phyloP scores from a whole-genome alignment of 306 rosid species.

The Mimosa pudica region DNA sequence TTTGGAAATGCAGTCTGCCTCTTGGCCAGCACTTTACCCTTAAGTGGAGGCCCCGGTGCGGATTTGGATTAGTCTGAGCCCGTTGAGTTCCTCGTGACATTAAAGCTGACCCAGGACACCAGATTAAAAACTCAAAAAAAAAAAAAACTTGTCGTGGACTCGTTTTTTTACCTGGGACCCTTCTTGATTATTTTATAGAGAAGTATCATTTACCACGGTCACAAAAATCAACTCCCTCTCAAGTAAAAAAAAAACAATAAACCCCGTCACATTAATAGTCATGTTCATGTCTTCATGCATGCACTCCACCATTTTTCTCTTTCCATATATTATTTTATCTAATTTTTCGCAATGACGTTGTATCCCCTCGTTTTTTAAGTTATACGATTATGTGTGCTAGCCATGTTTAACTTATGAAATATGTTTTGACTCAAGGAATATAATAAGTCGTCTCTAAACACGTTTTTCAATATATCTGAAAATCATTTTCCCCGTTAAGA shows the following conservation, averaged over 20 bases:
- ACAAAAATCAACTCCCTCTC: constrained; percentile 5
- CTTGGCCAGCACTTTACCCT: no score
- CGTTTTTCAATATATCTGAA: no score
- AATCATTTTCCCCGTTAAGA: no score
- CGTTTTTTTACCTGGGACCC: constrained; percentile 38
- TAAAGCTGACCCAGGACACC: no score
- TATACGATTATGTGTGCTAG: neutral
- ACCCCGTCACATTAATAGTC: neutral
- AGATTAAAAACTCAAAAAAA: no score
- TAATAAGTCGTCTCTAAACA: no score
- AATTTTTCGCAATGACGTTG: neutral
- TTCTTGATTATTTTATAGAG: neutral
- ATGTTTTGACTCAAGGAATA: neutral
- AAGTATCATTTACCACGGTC: constrained; percentile 13
- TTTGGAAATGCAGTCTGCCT: no score
- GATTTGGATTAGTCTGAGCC: no score
- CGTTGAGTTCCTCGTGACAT: no score
- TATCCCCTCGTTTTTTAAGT: neutral
- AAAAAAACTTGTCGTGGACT: constrained; percentile 33
- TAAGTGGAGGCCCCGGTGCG: no score
- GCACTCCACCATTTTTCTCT: constrained; percentile 14
- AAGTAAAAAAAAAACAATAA: no score
- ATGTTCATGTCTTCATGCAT: neutral
- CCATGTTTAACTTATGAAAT: neutral
- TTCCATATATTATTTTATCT: neutral